Evolutionary conservation across 805 yeast genomes (phyloP), one percentile per base, ranked within the genome.

Genomic region (Candida awuae): DNA sequence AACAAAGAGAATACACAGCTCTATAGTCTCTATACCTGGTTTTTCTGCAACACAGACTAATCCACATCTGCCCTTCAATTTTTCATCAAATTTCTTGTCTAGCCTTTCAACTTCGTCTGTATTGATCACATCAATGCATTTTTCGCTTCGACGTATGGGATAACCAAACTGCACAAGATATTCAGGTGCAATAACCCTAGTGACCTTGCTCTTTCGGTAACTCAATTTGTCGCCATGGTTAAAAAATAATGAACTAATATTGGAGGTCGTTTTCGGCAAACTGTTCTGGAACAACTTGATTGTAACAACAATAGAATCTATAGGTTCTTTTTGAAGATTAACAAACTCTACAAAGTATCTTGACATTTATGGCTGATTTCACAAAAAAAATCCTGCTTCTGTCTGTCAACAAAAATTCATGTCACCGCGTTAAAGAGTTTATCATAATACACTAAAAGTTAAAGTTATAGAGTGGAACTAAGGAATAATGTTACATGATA

Each of bases 181-280:
- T 35, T 57, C 61, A 4, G 62, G 61, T 7, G 58, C 45, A 25
- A 56, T 40, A 6, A 57, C 39, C 28, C 60, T 43, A 2, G 60
- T 46, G 3, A 57, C 37, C 12, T 19, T 6, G 1, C 56, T 36
- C 14, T 48, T 43, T 29, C 47, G 45, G 32, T 47, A 56, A 22
- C 34, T 23, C 6, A 32, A 3, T n/a, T 22, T 28, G 1, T 8
- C 6, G 12, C 16, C 26, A 12, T 29, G 23, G 8, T 15, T 29
- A 13, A 31, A 17, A 16, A 42, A 36, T 14, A 29, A 29, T n/a
- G 27, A 4, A 1, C 28, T 27, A 22, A 45, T 21, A 14, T 27
- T 25, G 2, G 6, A 2, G 8, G 44, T 39, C 3, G 44, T 39
- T 7, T 26, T 38, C 3, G 48, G 48, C 17, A 44, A 9, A 20